Percentiles rank a stretch among this genome's conserved stretches.
These are phyloP conservation scores for Achaetomium macrosporum DNA, from an alignment of 2,329 filamentous ascomycete species.

Conservation along the genomic window DNA sequence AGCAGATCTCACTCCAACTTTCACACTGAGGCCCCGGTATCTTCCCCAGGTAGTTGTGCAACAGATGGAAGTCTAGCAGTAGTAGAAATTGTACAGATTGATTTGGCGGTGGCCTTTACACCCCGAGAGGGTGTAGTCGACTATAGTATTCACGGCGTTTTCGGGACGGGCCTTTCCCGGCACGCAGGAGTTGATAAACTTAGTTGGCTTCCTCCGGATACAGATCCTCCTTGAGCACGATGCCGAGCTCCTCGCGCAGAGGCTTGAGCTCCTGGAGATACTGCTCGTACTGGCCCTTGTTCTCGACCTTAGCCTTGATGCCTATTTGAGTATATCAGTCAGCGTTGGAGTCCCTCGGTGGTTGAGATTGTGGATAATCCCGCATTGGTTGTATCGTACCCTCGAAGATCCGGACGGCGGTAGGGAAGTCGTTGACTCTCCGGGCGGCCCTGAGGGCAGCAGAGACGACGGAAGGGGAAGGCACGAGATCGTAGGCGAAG, in stretches of 20 bases:
- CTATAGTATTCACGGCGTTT: slow-evolving; percentile 1
- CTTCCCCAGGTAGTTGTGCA: background rate
- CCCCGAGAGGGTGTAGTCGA: background rate
- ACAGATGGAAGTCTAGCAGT: background rate
- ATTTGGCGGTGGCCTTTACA: slow-evolving; percentile 2
- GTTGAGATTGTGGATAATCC: slow-evolving; percentile 7
- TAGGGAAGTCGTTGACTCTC: slow-evolving; percentile 97
- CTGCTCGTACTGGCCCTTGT: slow-evolving; percentile 93
- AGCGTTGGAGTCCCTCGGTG: background rate
- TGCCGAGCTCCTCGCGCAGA: slow-evolving; percentile 87
- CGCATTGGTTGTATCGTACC: slow-evolving; percentile 50
- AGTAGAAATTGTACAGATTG: slow-evolving; percentile 9
- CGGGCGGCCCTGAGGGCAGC: slow-evolving; percentile 90
- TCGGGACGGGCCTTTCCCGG: background rate
- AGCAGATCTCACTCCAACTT: background rate
- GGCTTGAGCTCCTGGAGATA: slow-evolving; percentile 91
- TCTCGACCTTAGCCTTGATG: slow-evolving; percentile 99
- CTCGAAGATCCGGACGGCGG: slow-evolving; percentile 97
- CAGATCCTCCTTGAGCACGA: slow-evolving; percentile 85
- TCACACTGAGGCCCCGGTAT: background rate
- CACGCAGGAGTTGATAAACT: background rate
- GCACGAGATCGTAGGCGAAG: slow-evolving; percentile 99
- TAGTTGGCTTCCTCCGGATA: slow-evolving; percentile 57
- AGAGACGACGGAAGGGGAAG: slow-evolving; percentile 81
- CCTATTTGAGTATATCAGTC: slow-evolving; percentile 48